Evolutionary conservation across 2,329 filamentous ascomycete genomes (phyloP).

Genomic region (Aurifilum marmelostoma): DNA sequence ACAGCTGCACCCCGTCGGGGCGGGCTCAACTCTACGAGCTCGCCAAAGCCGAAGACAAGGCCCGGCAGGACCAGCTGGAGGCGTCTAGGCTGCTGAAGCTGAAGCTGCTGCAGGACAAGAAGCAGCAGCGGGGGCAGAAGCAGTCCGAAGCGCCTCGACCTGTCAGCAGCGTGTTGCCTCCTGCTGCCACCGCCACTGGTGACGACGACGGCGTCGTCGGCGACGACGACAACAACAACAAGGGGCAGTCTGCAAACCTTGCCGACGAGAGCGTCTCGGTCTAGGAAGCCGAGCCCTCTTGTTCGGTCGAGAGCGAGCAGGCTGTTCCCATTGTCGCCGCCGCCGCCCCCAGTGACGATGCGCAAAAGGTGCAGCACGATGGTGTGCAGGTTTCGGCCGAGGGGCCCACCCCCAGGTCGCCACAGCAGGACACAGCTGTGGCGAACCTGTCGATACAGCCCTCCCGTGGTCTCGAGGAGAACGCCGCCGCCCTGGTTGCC

Average conservation of each 20-base stretch:
- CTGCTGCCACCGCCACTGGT: not conserved
- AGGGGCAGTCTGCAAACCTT: not conserved
- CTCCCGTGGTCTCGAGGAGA: not conserved
- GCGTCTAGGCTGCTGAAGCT: not conserved
- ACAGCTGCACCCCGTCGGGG: not conserved
- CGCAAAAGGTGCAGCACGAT: not conserved
- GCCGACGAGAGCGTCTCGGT: not conserved
- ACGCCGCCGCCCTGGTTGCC: not conserved
- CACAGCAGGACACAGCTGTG: conserved; percentile 7
- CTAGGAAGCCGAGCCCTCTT: not conserved
- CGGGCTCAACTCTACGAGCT: conserved; percentile 1
- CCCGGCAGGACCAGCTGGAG: not conserved
- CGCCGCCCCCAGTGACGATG: not conserved
- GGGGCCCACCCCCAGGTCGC: not conserved
- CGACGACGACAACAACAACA: not conserved
- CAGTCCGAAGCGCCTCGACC: not conserved
- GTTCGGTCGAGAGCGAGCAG: not conserved
- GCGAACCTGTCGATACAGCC: not conserved
- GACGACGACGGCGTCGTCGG: not conserved
- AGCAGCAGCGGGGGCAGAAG: not conserved
- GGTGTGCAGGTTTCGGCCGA: not conserved
- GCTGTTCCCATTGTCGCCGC: not conserved
- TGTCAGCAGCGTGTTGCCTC: not conserved
- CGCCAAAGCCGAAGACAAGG: conserved; percentile 7
- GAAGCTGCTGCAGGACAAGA: not conserved